Evolutionary conservation across 1,284 basidiomycete species (phyloP).

Genomic region (Ganoderma leucocontextum): DNA sequence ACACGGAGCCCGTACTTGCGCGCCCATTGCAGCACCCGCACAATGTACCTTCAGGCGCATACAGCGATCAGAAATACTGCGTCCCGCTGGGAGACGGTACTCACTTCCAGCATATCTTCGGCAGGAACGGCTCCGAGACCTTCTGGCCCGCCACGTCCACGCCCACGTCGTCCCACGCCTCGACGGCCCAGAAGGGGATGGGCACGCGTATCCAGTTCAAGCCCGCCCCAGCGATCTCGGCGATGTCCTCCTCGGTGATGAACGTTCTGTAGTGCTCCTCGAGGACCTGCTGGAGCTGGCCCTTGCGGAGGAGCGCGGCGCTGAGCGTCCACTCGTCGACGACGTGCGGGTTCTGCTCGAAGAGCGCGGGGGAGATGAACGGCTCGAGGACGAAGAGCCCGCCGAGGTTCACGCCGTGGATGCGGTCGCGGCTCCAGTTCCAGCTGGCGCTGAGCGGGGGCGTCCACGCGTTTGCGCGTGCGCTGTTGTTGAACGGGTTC

Average conservation of each 20-base stretch:
- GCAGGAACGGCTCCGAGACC: constrained; percentile 45
- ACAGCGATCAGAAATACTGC: constrained; percentile 30
- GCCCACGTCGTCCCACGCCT: constrained; percentile 57
- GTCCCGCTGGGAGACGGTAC: background rate
- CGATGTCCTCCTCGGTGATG: constrained; percentile 49
- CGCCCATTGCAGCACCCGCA: constrained; percentile 82
- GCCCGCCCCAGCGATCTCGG: constrained; percentile 56
- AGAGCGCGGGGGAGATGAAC: constrained; percentile 83
- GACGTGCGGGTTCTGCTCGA: constrained; percentile 68
- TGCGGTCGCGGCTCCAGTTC: constrained; percentile 69
- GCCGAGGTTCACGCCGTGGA: constrained; percentile 75
- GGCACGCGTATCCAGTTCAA: constrained; percentile 83
- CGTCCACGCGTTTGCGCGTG: constrained; percentile 69
- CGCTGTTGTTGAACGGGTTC: constrained; percentile 72
- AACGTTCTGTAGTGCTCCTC: constrained; percentile 66
- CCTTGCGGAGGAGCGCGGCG: constrained; percentile 49
- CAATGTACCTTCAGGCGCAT: constrained; percentile 63
- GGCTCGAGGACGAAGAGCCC: constrained; percentile 82
- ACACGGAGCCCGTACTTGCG: constrained; percentile 91
- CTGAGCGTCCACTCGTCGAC: constrained; percentile 70
- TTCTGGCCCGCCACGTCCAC: constrained; percentile 33
- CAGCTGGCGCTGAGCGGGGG: constrained; percentile 70
- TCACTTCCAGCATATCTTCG: constrained; percentile 47
- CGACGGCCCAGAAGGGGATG: constrained; percentile 84
- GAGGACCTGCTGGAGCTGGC: constrained; percentile 40